Evolutionary conservation across 495 filamentous ascomycete genomes (phyloP), one percentile per base, ranked within the genome.

Genomic region (Echria macrotheca): DNA sequence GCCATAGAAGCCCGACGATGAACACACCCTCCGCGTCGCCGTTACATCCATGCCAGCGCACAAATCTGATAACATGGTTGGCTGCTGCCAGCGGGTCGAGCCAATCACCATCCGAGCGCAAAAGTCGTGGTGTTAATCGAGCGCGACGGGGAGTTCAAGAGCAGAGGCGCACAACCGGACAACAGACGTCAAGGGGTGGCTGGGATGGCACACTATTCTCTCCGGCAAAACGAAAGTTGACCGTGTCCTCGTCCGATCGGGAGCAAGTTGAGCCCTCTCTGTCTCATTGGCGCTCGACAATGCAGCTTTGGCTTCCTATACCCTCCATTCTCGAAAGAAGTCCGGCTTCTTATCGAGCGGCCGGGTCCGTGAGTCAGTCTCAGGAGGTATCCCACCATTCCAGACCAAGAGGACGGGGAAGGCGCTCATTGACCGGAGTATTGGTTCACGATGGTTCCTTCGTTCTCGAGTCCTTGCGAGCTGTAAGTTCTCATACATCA

Each of bases 1-100:
- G 42, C 48, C 49, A 56, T 55, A 58, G 54, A 53, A 53, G 56
- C 59, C 59, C 52, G 53, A 62, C 49, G 48, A 50, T 56, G 47
- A 55, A 45, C 47, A 53, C 53, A 57, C 56, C 50, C 50, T 48
- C 55, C 19, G 29, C 31, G 46, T 51, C 35, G 32, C 28, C 36
- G 28, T 55, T 46, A 47, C 47, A 47, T 17, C 42, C 43, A 48
- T 38, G 45, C 37, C 36, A 50, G 42, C 48, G 49, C 49, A 43
- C 40, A 21, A 23, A 42, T 47, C 46, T 49, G 44, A 52, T 52
- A 47, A 45, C 24, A 46, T 53, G 50, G 50, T 46, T 53, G 45
- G 49, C 11, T 32, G 18, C 15, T 7, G 15, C 12, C 15, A 14
- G 5, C 12, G 15, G 7, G 21, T 7, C 15, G 4, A 31, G 28